Conservation (phyloP, 2,329 filamentous ascomycete genomes). For the Elsinoe batatas region DNA sequence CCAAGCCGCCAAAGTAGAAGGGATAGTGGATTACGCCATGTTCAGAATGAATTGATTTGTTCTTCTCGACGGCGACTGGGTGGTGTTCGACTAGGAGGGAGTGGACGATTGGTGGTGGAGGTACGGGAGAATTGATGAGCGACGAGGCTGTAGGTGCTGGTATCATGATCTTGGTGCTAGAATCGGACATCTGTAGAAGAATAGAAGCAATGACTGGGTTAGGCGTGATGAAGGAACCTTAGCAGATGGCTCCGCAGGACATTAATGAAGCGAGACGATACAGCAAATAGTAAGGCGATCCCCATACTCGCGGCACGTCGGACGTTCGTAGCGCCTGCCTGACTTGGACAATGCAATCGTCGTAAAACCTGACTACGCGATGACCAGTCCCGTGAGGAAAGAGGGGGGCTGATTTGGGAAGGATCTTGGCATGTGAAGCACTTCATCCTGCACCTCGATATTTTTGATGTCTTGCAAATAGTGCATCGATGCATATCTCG, state of each 20-base stretch:
- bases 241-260: neutral
- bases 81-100: slow-evolving; percentile 15
- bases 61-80: slow-evolving; percentile 18
- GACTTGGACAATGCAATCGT: neutral
- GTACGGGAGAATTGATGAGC: slow-evolving; percentile 11
- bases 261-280: neutral
- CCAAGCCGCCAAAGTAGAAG: slow-evolving; percentile 20
- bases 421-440: neutral
- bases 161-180: slow-evolving; percentile 8
- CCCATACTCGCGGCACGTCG: neutral
- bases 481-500: too few species aligned
- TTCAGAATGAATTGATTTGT: slow-evolving; percentile 20
- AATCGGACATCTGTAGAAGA: slow-evolving; percentile 9
- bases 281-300: too few species aligned
- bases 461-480: too few species aligned
- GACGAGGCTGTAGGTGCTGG: neutral
- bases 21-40: slow-evolving; percentile 21
- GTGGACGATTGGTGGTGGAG: slow-evolving; percentile 15
- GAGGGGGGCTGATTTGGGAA: neutral
- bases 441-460: too few species aligned
- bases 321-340: neutral
- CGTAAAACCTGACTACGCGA: too few species aligned
- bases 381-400: neutral
- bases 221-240: neutral
- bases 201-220: neutral